Evolutionary conservation across 2,329 filamentous ascomycete species (phyloP).

Genomic region (Graphiopsis chlorocephala): DNA sequence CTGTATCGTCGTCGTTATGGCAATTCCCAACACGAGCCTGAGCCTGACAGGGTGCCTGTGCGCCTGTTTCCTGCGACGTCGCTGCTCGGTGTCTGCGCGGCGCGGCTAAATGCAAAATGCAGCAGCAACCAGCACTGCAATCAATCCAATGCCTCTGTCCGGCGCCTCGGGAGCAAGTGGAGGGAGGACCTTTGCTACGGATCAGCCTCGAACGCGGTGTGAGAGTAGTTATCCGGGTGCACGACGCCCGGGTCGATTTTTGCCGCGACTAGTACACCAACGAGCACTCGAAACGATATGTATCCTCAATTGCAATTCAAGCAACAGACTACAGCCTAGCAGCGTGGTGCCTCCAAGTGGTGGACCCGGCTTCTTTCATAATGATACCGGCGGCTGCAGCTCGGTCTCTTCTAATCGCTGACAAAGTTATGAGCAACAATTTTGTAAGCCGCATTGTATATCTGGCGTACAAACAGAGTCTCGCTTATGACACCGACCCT

Average conservation of each 20-base stretch:
- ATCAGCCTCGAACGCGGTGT: neutral
- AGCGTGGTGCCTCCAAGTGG: conserved; percentile 2
- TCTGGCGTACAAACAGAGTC: neutral
- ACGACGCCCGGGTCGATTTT: neutral
- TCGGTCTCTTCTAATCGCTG: conserved; percentile 16
- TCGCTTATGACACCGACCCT: neutral
- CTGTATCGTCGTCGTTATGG: conserved; percentile 8
- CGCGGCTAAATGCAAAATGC: conserved; percentile 15
- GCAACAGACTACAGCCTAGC: neutral
- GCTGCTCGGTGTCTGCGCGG: conserved; percentile 13
- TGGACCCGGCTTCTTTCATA: conserved; percentile 7
- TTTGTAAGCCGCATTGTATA: neutral
- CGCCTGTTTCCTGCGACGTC: conserved; percentile 2
- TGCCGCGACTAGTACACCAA: neutral
- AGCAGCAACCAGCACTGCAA: neutral
- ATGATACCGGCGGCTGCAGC: conserved; percentile 14
- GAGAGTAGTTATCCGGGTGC: neutral
- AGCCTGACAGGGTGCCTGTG: neutral
- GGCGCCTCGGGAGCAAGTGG: conserved; percentile 1
- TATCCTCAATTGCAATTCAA: neutral
- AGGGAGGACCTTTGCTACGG: neutral
- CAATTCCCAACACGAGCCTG: conserved; percentile 2
- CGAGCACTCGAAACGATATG: neutral
- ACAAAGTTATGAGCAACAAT: conserved; percentile 7
- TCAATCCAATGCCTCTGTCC: neutral